Evolutionary conservation across 371 early-diverging fungal genomes (phyloP).

Genomic region (Catenaria anguillulae): DNA sequence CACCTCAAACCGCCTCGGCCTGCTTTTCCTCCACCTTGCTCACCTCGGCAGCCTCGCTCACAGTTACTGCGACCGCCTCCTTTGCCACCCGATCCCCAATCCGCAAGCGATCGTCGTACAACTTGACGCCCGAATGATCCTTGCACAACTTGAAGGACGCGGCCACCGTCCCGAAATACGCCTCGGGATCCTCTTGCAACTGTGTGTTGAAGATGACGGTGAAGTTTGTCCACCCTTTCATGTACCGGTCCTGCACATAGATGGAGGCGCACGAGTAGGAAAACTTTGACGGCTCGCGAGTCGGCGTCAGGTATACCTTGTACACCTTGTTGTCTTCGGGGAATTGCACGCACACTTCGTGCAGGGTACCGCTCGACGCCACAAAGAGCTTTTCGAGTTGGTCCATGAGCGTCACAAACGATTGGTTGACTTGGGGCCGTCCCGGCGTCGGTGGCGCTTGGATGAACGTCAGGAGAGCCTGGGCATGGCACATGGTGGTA

Average conservation of each 20-base stretch:
- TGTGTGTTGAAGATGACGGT: background rate
- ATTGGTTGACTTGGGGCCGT: background rate
- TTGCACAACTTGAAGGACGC: background rate
- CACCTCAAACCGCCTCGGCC: no score
- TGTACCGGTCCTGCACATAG: background rate
- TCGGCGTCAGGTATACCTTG: background rate
- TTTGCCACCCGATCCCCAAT: no score
- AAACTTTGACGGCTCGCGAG: background rate
- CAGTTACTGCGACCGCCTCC: no score
- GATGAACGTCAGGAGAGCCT: background rate
- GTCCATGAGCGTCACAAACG: background rate
- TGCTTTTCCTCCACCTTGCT: no score
- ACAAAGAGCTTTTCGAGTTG: background rate
- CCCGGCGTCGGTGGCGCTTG: background rate
- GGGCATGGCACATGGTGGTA: constrained; percentile 1
- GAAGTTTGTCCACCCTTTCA: background rate
- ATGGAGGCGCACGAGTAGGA: background rate
- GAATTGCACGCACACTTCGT: background rate
- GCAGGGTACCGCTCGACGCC: background rate
- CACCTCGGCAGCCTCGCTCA: no score
- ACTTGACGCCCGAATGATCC: background rate
- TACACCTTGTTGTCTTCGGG: background rate
- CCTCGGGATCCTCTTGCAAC: background rate
- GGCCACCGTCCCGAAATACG: background rate
- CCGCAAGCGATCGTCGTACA: no score